Evolutionary conservation across 352 stramenopile genomes (phyloP), one percentile per base, ranked within the genome.

Genomic region (Aphanomyces cochlioides): DNA sequence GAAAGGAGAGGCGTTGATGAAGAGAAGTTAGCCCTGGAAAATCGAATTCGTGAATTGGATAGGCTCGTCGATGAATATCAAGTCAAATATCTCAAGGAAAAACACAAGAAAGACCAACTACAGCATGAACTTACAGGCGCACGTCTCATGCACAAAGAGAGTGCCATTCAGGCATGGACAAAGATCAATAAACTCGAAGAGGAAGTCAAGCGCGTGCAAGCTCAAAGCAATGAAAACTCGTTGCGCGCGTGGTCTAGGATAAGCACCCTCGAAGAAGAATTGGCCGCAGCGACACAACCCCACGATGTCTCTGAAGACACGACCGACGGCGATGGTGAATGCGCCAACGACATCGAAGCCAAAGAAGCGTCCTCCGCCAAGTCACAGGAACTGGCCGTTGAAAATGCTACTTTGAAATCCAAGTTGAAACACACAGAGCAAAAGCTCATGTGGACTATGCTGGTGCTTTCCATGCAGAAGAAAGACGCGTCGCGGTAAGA

Each of bases 371-470:
- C n/a, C 8, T 28, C n/a, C n/a, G n/a, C 54, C 7, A 61, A 61
- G 5, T 15, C 7, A 8, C 54, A 61, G 3, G 28, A 37, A 40
- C 36, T 61, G 28, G 17, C 4, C 6, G 7, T 7, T 37, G 54
- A 61, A n/a, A 61, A 61, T 10, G 34, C 34, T 8, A 37, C 28
- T 28, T 61, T 61, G 34, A 41, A 40, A 10, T 28, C 15, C 6
- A 61, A 61, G 28, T 17, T 61, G 6, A 40, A 37, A 17, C 54
- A 40, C 17, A 61, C 54, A 4, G 54, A 61, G n/a, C 54, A 61
- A 37, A 61, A 61, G 28, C 54, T 61, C 28, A 40, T 61, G 54
- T 61, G 54, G 54, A 13, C 54, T 37, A 61, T 61, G 54, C 28
- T 61, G 6, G 19, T 61, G 12, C 7, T 61, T 12, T 40, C 54